Conservation (phyloP, 345 rosid genomes). For the Erysimum cheiranthoides region DNA sequence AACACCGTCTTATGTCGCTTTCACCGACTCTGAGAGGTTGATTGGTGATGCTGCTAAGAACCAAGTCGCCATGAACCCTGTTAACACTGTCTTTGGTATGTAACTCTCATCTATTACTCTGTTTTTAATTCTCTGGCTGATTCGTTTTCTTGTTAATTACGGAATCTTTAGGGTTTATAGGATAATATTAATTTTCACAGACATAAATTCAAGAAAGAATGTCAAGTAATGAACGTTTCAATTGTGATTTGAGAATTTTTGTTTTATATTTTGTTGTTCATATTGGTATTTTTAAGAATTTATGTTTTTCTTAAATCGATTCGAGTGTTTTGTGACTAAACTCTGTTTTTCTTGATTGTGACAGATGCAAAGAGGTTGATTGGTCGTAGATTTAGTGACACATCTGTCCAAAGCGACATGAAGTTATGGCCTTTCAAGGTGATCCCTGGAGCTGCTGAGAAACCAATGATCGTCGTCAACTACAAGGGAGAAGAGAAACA, state of each 20-base stretch:
- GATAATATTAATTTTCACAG: too few species aligned
- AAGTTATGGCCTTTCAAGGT: constrained; percentile 68
- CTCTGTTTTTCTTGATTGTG: not conserved
- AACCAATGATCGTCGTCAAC: constrained; percentile 60
- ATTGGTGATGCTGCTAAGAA: not conserved
- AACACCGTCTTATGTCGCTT: not conserved
- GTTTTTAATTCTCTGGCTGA: too few species aligned
- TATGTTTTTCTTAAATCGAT: not conserved
- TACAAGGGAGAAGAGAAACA: constrained; percentile 45
- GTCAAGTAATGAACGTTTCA: too few species aligned
- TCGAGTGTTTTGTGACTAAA: not conserved
- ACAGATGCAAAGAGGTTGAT: constrained; percentile 69
- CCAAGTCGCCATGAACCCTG: not conserved
- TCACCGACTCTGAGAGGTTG: not conserved
- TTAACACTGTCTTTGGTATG: constrained; percentile 1
- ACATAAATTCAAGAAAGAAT: too few species aligned
- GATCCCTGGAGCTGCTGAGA: constrained; percentile 28
- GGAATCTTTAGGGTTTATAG: too few species aligned
- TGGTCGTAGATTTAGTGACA: constrained; percentile 64
- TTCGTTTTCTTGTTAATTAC: too few species aligned
- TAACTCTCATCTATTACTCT: not conserved
- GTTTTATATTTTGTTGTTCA: too few species aligned
- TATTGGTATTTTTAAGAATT: too few species aligned
- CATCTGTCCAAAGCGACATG: constrained; percentile 44
- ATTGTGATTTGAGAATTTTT: too few species aligned